phyloP scores from a whole-genome alignment of 2,329 filamentous ascomycete species.

The Penicillium sp. region DNA sequence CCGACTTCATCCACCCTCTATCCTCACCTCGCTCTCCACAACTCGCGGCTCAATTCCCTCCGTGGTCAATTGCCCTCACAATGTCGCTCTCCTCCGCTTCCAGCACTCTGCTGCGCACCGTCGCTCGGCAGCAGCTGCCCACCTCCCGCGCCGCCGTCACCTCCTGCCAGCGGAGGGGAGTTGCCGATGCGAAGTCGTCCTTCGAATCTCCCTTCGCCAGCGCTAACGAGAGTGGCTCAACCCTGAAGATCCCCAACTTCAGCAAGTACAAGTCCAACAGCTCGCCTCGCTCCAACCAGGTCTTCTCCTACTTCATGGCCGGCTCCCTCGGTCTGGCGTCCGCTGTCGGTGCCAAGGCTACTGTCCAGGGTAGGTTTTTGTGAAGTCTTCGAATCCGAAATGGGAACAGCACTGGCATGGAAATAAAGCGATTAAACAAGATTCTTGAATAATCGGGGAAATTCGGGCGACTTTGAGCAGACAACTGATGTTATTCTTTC shows the following conservation, averaged over 20 bases:
- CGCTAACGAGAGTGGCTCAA: constrained; percentile 45
- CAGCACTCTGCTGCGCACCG: constrained; percentile 64
- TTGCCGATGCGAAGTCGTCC: constrained; percentile 41
- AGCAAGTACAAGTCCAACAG: constrained; percentile 76
- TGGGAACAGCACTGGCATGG: not conserved
- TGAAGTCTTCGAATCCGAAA: constrained; percentile 1
- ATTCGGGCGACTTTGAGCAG: constrained; percentile 1
- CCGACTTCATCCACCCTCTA: constrained; percentile 36
- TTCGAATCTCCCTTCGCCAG: constrained; percentile 58
- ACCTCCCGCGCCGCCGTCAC: constrained; percentile 41
- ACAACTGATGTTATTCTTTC: constrained; percentile 27
- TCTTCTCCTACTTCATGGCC: constrained; percentile 98
- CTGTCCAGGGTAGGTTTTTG: constrained; percentile 79
- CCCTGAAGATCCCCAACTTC: constrained; percentile 81
- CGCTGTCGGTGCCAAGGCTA: constrained; percentile 93
- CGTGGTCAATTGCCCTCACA: constrained; percentile 30
- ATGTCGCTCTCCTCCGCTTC: constrained; percentile 62
- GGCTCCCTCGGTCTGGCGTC: constrained; percentile 89
- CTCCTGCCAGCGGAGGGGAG: constrained; percentile 42
- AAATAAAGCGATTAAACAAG: not conserved
- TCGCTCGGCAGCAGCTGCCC: constrained; percentile 48
- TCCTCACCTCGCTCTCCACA: constrained; percentile 29
- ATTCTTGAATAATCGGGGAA: constrained; percentile 1
- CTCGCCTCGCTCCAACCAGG: constrained; percentile 69
- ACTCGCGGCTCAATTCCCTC: constrained; percentile 37